Percentiles rank a stretch among this genome's conserved stretches.
These are phyloP conservation scores for Lachnellula arida DNA, from an alignment of 2,329 filamentous ascomycete genomes.

Conservation along the genomic window DNA sequence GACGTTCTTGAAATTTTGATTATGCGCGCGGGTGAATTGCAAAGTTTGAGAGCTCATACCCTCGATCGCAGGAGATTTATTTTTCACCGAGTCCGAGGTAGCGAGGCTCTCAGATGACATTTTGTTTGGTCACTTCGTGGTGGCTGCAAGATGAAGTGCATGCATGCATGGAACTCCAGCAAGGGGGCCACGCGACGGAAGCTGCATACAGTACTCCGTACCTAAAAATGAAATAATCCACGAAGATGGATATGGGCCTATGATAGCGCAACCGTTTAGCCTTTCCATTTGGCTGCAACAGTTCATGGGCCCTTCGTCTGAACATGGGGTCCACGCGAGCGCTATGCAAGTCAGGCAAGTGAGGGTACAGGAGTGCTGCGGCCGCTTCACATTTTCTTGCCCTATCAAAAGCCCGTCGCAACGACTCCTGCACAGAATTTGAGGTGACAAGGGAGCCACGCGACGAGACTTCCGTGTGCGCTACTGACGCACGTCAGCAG, in stretches of 20 bases:
- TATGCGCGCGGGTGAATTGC: too few relatives aligned
- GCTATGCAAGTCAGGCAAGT: background rate
- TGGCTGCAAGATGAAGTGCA: background rate
- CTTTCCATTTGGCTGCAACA: background rate
- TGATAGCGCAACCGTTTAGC: background rate
- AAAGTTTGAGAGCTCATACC: too few relatives aligned
- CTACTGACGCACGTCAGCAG: background rate
- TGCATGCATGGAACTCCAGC: background rate
- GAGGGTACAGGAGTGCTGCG: background rate
- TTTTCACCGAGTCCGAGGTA: too few relatives aligned
- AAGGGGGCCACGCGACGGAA: background rate
- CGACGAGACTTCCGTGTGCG: background rate
- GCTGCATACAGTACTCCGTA: background rate
- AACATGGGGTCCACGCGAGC: background rate
- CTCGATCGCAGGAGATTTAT: too few relatives aligned
- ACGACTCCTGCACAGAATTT: background rate
- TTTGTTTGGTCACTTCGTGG: background rate
- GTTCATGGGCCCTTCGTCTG: background rate
- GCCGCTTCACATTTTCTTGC: background rate
- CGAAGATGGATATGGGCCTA: background rate
- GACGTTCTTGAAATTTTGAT: too few relatives aligned
- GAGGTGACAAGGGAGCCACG: background rate
- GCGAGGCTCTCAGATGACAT: too few relatives aligned
- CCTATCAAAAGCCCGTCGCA: background rate
- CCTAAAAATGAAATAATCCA: background rate